These are phyloP conservation scores for Pelargonium nanum DNA, from an alignment of 345 rosid genomes.

Conservation along the genomic window DNA sequence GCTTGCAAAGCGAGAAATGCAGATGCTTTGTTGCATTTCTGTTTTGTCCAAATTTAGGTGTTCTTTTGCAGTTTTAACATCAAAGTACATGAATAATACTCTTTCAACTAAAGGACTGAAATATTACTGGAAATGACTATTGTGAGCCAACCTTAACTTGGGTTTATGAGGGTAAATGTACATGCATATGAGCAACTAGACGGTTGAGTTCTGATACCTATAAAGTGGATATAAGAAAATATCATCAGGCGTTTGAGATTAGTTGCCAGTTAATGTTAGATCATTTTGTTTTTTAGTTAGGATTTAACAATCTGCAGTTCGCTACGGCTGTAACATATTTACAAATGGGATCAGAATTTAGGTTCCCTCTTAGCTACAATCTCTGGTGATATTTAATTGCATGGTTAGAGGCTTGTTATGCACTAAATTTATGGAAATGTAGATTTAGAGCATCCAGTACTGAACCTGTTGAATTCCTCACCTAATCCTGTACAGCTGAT, in stretches of 20 bases:
- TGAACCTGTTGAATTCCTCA: background rate
- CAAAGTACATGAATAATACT: no score
- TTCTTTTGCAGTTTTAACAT: no score
- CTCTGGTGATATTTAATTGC: background rate
- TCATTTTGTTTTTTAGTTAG: background rate
- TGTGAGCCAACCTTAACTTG: background rate
- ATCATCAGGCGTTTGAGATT: background rate
- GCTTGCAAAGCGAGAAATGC: no score
- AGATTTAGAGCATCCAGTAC: background rate
- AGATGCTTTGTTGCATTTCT: no score
- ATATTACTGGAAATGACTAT: background rate
- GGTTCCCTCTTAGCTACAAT: background rate
- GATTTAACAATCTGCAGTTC: background rate
- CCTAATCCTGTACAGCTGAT: slow-evolving; percentile 43
- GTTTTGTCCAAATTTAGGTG: no score
- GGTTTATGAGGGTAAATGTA: background rate
- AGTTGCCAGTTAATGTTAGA: background rate
- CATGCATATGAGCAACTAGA: background rate
- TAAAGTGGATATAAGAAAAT: no score
- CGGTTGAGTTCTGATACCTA: background rate
- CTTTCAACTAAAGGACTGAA: no score
- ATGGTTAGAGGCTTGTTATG: background rate
- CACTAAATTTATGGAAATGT: background rate
- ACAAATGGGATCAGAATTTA: background rate
- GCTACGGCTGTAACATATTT: background rate